phyloP scores from a whole-genome alignment of 2,329 filamentous ascomycete species.

The Fusarium pininemorale region DNA sequence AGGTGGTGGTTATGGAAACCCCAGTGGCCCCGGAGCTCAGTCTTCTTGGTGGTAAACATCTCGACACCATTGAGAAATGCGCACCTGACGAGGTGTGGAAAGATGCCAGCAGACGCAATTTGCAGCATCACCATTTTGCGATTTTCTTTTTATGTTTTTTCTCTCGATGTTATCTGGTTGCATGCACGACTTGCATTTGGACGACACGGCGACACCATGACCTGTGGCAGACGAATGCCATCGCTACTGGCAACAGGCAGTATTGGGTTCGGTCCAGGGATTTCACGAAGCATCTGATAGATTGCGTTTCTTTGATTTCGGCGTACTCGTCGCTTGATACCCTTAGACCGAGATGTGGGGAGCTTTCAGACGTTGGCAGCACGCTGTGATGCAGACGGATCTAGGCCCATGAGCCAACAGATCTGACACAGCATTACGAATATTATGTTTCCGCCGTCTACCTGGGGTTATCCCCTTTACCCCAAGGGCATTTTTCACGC shows the following conservation, averaged over 20 bases:
- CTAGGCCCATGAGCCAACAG: slow-evolving; percentile 42
- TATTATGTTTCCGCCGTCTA: slow-evolving; percentile 52
- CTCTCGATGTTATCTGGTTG: slow-evolving; percentile 43
- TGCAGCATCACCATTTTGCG: slow-evolving; percentile 37
- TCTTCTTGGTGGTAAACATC: slow-evolving; percentile 73
- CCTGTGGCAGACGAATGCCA: slow-evolving; percentile 49
- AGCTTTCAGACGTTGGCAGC: slow-evolving; percentile 51
- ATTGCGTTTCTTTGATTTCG: slow-evolving; percentile 57
- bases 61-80: slow-evolving; percentile 10
- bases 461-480: slow-evolving; percentile 44
- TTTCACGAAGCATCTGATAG: slow-evolving; percentile 57
- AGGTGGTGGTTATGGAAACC: slow-evolving; percentile 68
- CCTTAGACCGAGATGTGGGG: slow-evolving; percentile 55
- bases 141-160: slow-evolving; percentile 37
- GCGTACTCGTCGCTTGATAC: slow-evolving; percentile 56
- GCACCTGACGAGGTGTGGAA: slow-evolving; percentile 28
- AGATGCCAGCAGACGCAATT: slow-evolving; percentile 29
- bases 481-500: slow-evolving; percentile 52
- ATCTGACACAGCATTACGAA: slow-evolving; percentile 51
- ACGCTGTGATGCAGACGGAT: slow-evolving; percentile 49
- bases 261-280: slow-evolving; percentile 48
- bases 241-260: slow-evolving; percentile 47
- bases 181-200: slow-evolving; percentile 44
- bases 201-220: slow-evolving; percentile 56
- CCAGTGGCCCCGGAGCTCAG: slow-evolving; percentile 73